A percentile compares a stretch with the other conserved stretches of the same genome.
phyloP scores from a whole-genome alignment of 768 basidiomycete species.

The Suillus subluteus region DNA sequence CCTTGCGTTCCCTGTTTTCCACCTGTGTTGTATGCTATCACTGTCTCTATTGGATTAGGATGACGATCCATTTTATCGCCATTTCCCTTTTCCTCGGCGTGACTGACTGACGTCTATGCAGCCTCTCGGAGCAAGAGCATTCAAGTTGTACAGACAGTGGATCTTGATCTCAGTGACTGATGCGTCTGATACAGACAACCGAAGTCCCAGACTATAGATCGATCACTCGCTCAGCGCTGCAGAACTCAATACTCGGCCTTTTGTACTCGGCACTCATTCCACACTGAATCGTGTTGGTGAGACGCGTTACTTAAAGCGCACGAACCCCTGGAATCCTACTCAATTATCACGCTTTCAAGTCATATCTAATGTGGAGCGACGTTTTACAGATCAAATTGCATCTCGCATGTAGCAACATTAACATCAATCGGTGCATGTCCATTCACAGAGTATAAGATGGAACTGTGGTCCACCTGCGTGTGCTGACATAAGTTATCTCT shows the following conservation, averaged over 20 bases:
- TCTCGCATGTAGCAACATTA: neutral
- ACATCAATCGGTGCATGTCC: neutral
- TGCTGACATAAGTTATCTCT: neutral
- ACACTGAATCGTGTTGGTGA: neutral
- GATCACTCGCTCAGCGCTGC: neutral
- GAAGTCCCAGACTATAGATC: neutral
- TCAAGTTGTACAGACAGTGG: no score
- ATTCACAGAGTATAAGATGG: neutral
- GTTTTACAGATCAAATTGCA: neutral
- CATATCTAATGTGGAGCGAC: neutral
- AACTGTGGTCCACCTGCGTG: neutral
- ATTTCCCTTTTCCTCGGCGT: neutral
- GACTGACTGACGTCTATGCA: neutral
- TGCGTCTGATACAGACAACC: neutral
- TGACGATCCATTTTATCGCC: neutral
- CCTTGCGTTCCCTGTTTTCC: neutral
- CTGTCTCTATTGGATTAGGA: neutral
- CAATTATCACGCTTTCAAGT: neutral
- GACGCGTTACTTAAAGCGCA: neutral
- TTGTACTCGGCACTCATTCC: neutral
- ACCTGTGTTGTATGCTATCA: constrained; percentile 1
- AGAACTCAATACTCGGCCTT: neutral
- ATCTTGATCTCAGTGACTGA: neutral
- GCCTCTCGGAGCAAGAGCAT: neutral
- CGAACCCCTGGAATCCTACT: neutral